phyloP scores from a whole-genome alignment of 495 filamentous ascomycete species.

The Lasiosphaeris hirsuta region DNA sequence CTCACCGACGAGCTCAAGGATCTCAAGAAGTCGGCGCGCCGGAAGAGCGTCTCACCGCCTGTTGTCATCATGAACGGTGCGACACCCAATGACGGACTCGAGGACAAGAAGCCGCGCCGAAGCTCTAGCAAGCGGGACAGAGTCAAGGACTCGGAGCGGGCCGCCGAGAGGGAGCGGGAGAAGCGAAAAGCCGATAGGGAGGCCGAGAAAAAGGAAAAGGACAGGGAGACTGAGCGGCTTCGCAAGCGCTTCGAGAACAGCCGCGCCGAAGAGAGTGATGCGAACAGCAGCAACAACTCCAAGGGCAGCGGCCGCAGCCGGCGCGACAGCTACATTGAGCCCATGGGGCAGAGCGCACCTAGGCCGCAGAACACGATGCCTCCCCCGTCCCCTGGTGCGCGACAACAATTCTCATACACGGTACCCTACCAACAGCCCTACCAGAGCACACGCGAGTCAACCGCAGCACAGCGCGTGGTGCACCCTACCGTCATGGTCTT shows the following conservation, averaged over 20 bases:
- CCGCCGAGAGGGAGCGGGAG: slow-evolving; percentile 21
- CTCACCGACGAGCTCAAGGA: slow-evolving; percentile 75
- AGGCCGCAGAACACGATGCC: slow-evolving; percentile 19
- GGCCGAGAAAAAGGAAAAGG: slow-evolving; percentile 19
- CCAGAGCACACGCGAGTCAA: slow-evolving; percentile 23
- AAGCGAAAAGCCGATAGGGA: slow-evolving; percentile 22
- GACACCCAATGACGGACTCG: slow-evolving; percentile 15
- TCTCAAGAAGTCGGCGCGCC: slow-evolving; percentile 39
- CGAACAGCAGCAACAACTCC: slow-evolving; percentile 26
- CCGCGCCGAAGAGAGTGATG: slow-evolving; percentile 29
- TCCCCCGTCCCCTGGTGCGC: slow-evolving; percentile 13
- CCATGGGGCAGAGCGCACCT: slow-evolving; percentile 28
- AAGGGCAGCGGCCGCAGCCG: slow-evolving; percentile 20
- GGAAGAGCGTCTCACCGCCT: slow-evolving; percentile 26
- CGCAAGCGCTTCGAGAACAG: slow-evolving; percentile 26
- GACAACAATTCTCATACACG: slow-evolving; percentile 15
- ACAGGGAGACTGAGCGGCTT: slow-evolving; percentile 25
- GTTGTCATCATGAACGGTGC: slow-evolving; percentile 20
- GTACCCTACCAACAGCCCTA: slow-evolving; percentile 14
- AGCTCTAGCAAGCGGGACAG: slow-evolving; percentile 24
- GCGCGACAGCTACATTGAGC: slow-evolving; percentile 37
- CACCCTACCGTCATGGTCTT: slow-evolving; percentile 29
- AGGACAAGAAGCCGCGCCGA: slow-evolving; percentile 25
- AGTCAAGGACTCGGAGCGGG: slow-evolving; percentile 8
- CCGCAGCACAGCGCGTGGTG: slow-evolving; percentile 15